Conservation (phyloP, 1,284 basidiomycete species). For the Microbotryum scabiosae region DNA sequence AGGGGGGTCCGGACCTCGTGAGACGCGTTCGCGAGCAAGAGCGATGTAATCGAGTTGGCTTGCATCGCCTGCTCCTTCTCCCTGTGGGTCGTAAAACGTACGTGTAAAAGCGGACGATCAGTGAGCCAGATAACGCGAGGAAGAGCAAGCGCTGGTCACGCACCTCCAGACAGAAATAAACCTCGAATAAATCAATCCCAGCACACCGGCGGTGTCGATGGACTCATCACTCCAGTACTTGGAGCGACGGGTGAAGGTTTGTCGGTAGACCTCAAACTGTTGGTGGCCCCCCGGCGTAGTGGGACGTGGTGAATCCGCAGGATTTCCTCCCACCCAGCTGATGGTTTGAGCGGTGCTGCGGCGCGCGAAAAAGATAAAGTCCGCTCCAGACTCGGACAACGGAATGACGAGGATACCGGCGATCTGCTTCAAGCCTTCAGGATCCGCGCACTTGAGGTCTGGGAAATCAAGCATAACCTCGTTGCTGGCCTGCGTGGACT, state of each 20-base stretch:
- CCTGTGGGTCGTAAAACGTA: slow-evolving; percentile 1
- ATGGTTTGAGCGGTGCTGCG: slow-evolving; percentile 33
- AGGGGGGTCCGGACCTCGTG: slow-evolving; percentile 33
- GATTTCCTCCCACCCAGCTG: slow-evolving; percentile 18
- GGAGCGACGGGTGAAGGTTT: slow-evolving; percentile 36
- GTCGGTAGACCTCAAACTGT: slow-evolving; percentile 27
- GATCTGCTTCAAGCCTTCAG: slow-evolving; percentile 35
- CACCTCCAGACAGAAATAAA: slow-evolving; percentile 38
- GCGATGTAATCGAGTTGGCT: slow-evolving; percentile 37
- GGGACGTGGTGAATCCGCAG: slow-evolving; percentile 1
- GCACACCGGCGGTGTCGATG: slow-evolving; percentile 38
- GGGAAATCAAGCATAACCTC: slow-evolving; percentile 36
- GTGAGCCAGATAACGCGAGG: no score
- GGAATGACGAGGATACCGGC: slow-evolving; percentile 38
- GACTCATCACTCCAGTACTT: slow-evolving; percentile 39
- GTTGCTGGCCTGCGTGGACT: slow-evolving; percentile 22
- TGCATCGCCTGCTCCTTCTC: slow-evolving; percentile 38
- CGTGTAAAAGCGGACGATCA: no score
- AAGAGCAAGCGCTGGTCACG: no score
- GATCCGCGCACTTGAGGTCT: slow-evolving; percentile 33
- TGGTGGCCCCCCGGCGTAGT: neutral
- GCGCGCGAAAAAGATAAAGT: slow-evolving; percentile 39
- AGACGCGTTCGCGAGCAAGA: slow-evolving; percentile 38
- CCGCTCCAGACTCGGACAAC: slow-evolving; percentile 17
- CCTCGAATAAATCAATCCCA: slow-evolving; percentile 39